Conservation (phyloP, 192 early-diverging fungal genomes). For the Entophlyctis helioformis region DNA sequence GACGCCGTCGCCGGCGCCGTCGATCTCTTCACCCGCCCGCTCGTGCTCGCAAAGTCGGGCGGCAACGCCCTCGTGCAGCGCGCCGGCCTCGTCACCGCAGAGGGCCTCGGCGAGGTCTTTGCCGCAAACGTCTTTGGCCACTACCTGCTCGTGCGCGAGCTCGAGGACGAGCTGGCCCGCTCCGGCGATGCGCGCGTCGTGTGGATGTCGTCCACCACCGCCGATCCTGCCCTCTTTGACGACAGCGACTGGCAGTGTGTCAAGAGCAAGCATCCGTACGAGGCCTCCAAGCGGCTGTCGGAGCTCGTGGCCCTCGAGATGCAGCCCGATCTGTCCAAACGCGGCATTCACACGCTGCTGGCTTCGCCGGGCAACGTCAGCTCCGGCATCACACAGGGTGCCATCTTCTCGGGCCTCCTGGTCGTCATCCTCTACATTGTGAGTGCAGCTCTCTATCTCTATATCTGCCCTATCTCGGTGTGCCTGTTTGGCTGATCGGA, state of each 20-base stretch:
- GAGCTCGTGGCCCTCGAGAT: conserved; percentile 25
- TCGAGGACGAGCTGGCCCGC: conserved; percentile 1
- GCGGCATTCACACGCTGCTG: conserved; percentile 14
- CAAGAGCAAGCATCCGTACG: conserved; percentile 28
- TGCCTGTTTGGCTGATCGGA: background rate
- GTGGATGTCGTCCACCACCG: conserved; percentile 33
- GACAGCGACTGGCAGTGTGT: conserved; percentile 25
- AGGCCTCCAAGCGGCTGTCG: conserved; percentile 30
- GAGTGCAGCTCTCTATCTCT: background rate
- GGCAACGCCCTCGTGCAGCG: conserved; percentile 27
- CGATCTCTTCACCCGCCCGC: conserved; percentile 19
- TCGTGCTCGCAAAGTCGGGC: conserved; percentile 25
- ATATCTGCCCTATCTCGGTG: background rate
- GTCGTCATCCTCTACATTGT: conserved; percentile 13
- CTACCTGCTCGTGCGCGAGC: conserved; percentile 23
- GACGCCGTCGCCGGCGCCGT: conserved; percentile 5
- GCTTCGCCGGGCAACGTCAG: conserved; percentile 30
- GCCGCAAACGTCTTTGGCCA: conserved; percentile 42
- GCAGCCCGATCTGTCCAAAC: conserved; percentile 5
- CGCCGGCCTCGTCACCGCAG: conserved; percentile 16
- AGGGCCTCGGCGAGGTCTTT: conserved; percentile 32
- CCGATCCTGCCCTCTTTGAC: conserved; percentile 18
- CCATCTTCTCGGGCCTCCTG: conserved; percentile 3
- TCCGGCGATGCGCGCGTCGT: conserved; percentile 12
- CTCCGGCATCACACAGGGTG: conserved; percentile 14